These are phyloP conservation scores for Plasmodium fragile DNA, from an alignment of 169 alveolate species.

Conservation along the genomic window DNA sequence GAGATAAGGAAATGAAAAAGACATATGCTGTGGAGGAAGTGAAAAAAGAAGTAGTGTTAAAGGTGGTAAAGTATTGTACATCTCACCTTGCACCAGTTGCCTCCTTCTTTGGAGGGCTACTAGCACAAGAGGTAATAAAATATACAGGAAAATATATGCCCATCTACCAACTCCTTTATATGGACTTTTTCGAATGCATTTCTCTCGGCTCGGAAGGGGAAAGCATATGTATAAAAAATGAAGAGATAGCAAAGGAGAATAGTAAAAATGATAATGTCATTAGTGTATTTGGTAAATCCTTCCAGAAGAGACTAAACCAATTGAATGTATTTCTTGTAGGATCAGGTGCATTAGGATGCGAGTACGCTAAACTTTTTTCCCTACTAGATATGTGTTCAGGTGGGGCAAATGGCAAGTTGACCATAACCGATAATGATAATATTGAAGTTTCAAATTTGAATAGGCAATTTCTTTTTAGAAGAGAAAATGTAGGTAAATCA, in stretches of 20 bases:
- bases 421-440: slow-evolving; percentile 98
- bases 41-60: slow-evolving; percentile 88
- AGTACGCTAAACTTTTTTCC: slow-evolving; percentile 96
- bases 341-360: slow-evolving; percentile 99
- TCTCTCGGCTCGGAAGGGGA: slow-evolving; percentile 73
- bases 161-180: slow-evolving; percentile 95
- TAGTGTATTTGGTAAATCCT: slow-evolving; percentile 80
- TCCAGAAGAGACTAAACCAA: slow-evolving; percentile 78
- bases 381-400: slow-evolving; percentile 95
- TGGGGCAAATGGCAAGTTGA: slow-evolving; percentile 86
- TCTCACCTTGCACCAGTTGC: slow-evolving; percentile 95
- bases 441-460: slow-evolving; percentile 98
- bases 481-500: slow-evolving; percentile 87
- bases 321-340: slow-evolving; percentile 90
- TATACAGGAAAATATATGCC: slow-evolving; percentile 99
- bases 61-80: slow-evolving; percentile 87
- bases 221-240: slow-evolving; percentile 44
- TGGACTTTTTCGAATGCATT: slow-evolving; percentile 94
- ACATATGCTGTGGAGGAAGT: slow-evolving; percentile 88
- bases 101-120: slow-evolving; percentile 98
- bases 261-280: slow-evolving; percentile 81
- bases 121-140: slow-evolving; percentile 97
- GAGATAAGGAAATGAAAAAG: slow-evolving; percentile 70
- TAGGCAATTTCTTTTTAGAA: slow-evolving; percentile 98
- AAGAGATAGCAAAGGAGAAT: slow-evolving; percentile 71